phyloP scores from a whole-genome alignment of 1,139 yeast species.

The Lodderomyces jiufengensis region DNA sequence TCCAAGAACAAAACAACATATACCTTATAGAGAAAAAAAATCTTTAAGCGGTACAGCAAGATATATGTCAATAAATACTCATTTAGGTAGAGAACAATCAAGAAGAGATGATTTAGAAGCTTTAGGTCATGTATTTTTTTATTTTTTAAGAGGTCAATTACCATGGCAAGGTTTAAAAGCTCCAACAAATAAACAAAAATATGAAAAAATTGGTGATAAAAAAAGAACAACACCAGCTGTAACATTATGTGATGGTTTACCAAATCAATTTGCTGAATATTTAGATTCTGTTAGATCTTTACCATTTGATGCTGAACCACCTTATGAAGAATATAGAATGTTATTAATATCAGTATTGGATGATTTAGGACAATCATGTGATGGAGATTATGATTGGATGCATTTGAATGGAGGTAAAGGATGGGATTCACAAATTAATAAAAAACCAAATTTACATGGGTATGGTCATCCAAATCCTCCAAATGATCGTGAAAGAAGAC shows the following conservation, averaged over 20 bases:
- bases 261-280: slow-evolving; percentile 83
- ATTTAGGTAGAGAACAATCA: slow-evolving; percentile 92
- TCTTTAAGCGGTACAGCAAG: slow-evolving; percentile 95
- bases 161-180: slow-evolving; percentile 99
- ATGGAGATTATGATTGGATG: slow-evolving; percentile 94
- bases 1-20: slow-evolving; percentile 91
- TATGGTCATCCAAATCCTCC: slow-evolving; percentile 68
- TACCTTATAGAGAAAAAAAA: slow-evolving; percentile 93
- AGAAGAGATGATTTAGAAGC: slow-evolving; percentile 96
- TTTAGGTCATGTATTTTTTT: slow-evolving; percentile 91
- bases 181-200: slow-evolving; percentile 94
- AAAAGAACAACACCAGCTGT: slow-evolving; percentile 80
- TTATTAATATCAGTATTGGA: slow-evolving; percentile 72
- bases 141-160: slow-evolving; percentile 86
- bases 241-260: slow-evolving; percentile 78
- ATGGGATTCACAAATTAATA: slow-evolving; percentile 80
- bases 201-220: slow-evolving; percentile 94
- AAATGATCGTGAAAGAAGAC: slow-evolving; percentile 53
- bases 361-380: slow-evolving; percentile 69
- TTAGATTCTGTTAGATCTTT: slow-evolving; percentile 78
- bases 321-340: slow-evolving; percentile 77
- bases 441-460: slow-evolving; percentile 87
- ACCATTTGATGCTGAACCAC: slow-evolving; percentile 93
- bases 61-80: slow-evolving; percentile 96
- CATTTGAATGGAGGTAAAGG: slow-evolving; percentile 88